phyloP scores from a whole-genome alignment of 2,329 filamentous ascomycete genomes.

The Exserohilum turcica region DNA sequence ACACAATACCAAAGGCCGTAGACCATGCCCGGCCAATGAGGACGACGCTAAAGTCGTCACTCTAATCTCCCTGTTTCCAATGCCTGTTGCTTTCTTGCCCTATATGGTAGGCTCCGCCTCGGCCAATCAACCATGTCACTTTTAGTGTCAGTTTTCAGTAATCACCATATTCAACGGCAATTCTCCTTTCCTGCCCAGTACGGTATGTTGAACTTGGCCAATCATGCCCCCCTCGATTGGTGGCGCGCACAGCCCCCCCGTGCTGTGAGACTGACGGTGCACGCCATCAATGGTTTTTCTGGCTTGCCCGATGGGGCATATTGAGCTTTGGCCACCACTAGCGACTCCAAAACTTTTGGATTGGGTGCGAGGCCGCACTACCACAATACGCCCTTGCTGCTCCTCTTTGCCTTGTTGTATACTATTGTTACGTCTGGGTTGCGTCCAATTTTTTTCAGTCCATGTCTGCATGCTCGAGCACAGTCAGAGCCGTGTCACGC shows the following conservation, averaged over 20 bases:
- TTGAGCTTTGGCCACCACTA: conserved; percentile 11
- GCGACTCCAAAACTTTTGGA: conserved; percentile 12
- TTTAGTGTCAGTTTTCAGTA: conserved; percentile 1
- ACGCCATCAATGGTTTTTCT: background rate
- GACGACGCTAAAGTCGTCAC: no score
- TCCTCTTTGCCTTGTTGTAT: background rate
- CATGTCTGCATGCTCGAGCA: conserved; percentile 41
- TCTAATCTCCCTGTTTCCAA: background rate
- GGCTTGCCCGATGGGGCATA: background rate
- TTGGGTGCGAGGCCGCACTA: background rate
- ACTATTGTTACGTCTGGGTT: background rate
- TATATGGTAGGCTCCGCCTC: background rate
- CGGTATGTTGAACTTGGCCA: background rate
- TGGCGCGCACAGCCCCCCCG: background rate
- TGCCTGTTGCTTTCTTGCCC: background rate
- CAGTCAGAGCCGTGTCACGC: conserved; percentile 41
- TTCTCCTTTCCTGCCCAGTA: background rate
- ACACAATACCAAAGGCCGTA: no score
- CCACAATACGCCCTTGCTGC: background rate
- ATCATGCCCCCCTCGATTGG: background rate
- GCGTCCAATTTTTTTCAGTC: conserved; percentile 4
- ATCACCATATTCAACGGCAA: background rate
- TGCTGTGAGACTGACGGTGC: background rate
- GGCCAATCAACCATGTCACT: background rate
- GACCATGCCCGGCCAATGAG: no score